These are phyloP conservation scores for Hansenula sp. DNA, from an alignment of 1,139 yeast genomes.

Conservation along the genomic window DNA sequence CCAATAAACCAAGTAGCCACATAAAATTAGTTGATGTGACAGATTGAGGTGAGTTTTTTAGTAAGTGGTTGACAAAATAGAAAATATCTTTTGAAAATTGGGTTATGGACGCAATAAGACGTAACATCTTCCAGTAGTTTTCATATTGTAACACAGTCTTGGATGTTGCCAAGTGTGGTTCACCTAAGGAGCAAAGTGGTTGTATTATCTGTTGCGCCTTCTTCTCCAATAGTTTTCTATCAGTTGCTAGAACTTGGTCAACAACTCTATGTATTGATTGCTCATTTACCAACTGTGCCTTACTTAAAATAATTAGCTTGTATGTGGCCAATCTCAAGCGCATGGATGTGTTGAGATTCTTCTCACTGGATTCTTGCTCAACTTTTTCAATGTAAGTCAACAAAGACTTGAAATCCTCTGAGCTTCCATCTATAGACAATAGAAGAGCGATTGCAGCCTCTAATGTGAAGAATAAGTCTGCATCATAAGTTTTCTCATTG, in stretches of 20 bases:
- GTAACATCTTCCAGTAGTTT: constrained; percentile 59
- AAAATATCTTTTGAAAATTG: constrained; percentile 47
- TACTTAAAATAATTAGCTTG: constrained; percentile 11
- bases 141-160: constrained; percentile 38
- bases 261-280: constrained; percentile 3
- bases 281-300: not conserved
- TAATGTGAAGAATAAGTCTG: constrained; percentile 50
- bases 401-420: constrained; percentile 1
- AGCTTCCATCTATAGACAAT: constrained; percentile 28
- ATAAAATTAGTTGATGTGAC: constrained; percentile 45
- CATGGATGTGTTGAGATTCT: constrained; percentile 7
- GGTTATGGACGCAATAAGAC: constrained; percentile 54
- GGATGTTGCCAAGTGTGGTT: constrained; percentile 45
- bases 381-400: constrained; percentile 8
- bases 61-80: constrained; percentile 41
- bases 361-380: constrained; percentile 4
- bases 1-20: constrained; percentile 64
- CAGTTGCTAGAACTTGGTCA: constrained; percentile 15
- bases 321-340: constrained; percentile 19
- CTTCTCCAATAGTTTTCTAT: constrained; percentile 22
- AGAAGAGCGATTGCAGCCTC: constrained; percentile 52
- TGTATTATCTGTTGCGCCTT: constrained; percentile 47
- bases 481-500: constrained; percentile 44
- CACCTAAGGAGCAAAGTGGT: constrained; percentile 50
- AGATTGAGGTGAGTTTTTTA: constrained; percentile 30